Conservation (phyloP, 805 yeast genomes). For the Ogataea haglerorum region DNA sequence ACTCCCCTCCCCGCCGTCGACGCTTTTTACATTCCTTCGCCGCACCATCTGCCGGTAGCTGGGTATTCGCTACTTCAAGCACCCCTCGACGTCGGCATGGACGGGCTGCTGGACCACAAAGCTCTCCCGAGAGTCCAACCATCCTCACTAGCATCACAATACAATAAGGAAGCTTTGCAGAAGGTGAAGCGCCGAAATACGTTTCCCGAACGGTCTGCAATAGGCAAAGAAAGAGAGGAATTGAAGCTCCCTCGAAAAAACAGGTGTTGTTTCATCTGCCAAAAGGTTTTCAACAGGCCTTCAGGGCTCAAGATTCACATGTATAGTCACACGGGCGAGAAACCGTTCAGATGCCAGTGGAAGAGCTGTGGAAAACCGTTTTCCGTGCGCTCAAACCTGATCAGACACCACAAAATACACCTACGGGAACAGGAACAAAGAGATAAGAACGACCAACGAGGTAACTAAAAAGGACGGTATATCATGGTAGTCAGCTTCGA, state of each 20-base stretch:
- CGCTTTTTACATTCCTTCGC: slow-evolving; percentile 8
- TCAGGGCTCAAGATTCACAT: slow-evolving; percentile 77
- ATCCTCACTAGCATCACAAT: neutral
- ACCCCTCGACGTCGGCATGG: neutral
- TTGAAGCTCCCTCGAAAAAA: slow-evolving; percentile 13
- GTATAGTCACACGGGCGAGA: slow-evolving; percentile 80
- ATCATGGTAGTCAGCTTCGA: neutral
- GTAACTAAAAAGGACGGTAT: too few species aligned
- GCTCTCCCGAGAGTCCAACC: slow-evolving; percentile 15
- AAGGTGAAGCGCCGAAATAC: slow-evolving; percentile 15
- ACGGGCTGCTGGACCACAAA: slow-evolving; percentile 1
- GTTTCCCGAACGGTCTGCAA: slow-evolving; percentile 8
- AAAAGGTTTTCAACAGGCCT: slow-evolving; percentile 77
- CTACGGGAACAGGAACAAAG: slow-evolving; percentile 23
- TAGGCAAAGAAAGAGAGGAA: neutral
- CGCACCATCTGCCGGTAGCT: neutral
- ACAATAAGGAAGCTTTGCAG: neutral
- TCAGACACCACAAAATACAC: slow-evolving; percentile 74
- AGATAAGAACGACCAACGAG: slow-evolving; percentile 2
- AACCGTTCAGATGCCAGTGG: slow-evolving; percentile 64
- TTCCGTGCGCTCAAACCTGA: slow-evolving; percentile 76
- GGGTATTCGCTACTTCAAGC: neutral
- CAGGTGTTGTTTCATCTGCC: slow-evolving; percentile 49
- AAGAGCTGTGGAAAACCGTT: slow-evolving; percentile 64
- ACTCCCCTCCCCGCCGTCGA: slow-evolving; percentile 4